A percentile compares a stretch with the other conserved stretches of the same genome.
Conservation (phyloP, 805 yeast species). For the Candida nemodendra region DNA sequence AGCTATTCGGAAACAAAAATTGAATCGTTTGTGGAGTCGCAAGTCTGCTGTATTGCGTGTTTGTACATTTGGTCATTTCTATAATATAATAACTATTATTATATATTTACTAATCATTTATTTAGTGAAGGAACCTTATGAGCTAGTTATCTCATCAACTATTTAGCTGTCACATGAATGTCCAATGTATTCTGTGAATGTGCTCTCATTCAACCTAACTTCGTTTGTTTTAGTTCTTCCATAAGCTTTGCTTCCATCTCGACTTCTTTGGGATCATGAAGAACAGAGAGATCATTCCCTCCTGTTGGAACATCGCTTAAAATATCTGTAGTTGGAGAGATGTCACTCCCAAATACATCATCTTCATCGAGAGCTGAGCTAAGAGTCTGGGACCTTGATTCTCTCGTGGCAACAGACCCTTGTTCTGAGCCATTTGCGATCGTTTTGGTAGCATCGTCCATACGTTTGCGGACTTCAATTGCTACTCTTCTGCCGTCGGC, state of each 20-base stretch:
- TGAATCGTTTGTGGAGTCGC: too few relatives aligned
- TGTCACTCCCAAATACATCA: conserved; percentile 35
- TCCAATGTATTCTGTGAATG: too few relatives aligned
- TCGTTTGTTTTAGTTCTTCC: conserved; percentile 9
- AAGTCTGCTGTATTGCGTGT: too few relatives aligned
- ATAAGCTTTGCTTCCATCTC: conserved; percentile 16
- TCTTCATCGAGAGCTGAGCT: conserved; percentile 25
- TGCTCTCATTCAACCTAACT: too few relatives aligned
- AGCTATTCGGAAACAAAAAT: conserved; percentile 31
- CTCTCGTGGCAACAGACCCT: conserved; percentile 18
- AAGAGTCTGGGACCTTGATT: conserved; percentile 21
- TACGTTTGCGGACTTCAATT: conserved; percentile 79
- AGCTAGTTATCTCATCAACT: too few relatives aligned
- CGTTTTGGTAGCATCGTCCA: conserved; percentile 61
- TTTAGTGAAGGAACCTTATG: too few relatives aligned
- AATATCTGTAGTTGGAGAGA: conserved; percentile 27
- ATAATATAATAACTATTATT: neutral
- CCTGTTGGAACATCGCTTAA: conserved; percentile 23
- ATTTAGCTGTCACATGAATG: too few relatives aligned
- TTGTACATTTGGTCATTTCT: neutral
- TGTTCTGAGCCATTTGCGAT: conserved; percentile 14
- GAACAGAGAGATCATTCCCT: conserved; percentile 20
- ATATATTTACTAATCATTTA: too few relatives aligned
- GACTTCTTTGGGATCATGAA: conserved; percentile 19
- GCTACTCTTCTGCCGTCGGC: conserved; percentile 95